Evolutionary conservation across 345 rosid genomes (phyloP), one percentile per base, ranked within the genome.

Genomic region (Adansonia digitata): DNA sequence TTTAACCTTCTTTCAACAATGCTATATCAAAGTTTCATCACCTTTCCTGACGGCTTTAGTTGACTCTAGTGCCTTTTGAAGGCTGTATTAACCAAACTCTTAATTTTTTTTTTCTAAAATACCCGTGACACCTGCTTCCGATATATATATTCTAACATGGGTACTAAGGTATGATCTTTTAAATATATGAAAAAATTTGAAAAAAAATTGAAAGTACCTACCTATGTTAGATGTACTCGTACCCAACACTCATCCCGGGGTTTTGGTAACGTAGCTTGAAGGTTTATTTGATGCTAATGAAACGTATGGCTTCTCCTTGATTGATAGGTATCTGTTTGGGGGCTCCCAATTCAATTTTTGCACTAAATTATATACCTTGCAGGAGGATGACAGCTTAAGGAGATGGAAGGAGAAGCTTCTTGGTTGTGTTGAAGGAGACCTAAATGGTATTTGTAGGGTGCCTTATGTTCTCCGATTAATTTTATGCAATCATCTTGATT

Each of bases 361-460:
- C 56, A 42, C 72, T 31, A 7, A 69, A 27, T 53, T 75, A 42
- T 68, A 49, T 51, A n/a, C 31, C 22, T 80, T 82, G 62, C 86
- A 91, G 97, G 94, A 91, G 69, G 97, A 91, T 84, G 92, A 88
- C 42, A 91, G 97, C 86, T 82, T 91, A 75, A 87, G 87, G 76
- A 86, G 91, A 78, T 91, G 97, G 94, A 91, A 91, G 62, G 92
- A 89, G 81, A 84, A 91, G 84, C 88, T 91, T 74, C 82, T 91
- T 70, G 97, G 97, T 11, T 77, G 81, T 24, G 80, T 91, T 4
- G 94, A 88, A 72, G 80, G 72, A 35, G 86, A 87, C 77, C 63
- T 85, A 46, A 79, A 81, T 64, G 87, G 87, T 86, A 42, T 56
- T 26, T 27, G 18, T 53, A 42, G 75, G 72, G 7, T 13, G 64